phyloP scores from a whole-genome alignment of 305 asterid genomes.

The Ruellia speciosa region DNA sequence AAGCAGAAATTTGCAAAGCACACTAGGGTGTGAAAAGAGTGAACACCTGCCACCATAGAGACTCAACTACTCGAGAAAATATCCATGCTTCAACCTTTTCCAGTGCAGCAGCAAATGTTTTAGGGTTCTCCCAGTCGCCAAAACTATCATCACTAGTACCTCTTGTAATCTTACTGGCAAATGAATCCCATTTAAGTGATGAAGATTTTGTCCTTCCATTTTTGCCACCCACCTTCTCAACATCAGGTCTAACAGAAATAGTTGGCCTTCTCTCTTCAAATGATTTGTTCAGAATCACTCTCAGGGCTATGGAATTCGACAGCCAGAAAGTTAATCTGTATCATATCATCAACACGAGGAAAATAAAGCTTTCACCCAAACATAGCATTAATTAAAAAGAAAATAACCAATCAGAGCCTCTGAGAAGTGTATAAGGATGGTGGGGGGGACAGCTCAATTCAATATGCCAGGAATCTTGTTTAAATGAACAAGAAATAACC shows the following conservation, averaged over 20 bases:
- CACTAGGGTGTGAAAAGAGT: slow-evolving; percentile 10
- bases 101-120: slow-evolving; percentile 42
- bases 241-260: slow-evolving; percentile 23
- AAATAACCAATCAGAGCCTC: background rate
- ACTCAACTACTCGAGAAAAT: slow-evolving; percentile 55
- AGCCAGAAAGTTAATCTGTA: slow-evolving; percentile 73
- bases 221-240: slow-evolving; percentile 19
- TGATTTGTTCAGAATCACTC: slow-evolving; percentile 44
- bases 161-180: slow-evolving; percentile 28
- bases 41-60: slow-evolving; percentile 80
- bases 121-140: slow-evolving; percentile 54
- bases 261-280: slow-evolving; percentile 28
- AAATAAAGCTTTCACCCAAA: slow-evolving; percentile 1
- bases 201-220: slow-evolving; percentile 30
- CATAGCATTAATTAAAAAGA: slow-evolving; percentile 9
- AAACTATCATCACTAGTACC: slow-evolving; percentile 23
- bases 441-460: background rate
- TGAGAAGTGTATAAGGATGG: background rate
- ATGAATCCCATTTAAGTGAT: slow-evolving; percentile 41
- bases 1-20: slow-evolving; percentile 5
- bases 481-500: too few species aligned
- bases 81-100: slow-evolving; percentile 67
- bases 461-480: background rate
- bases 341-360: slow-evolving; percentile 11
- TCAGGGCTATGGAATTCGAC: slow-evolving; percentile 52